phyloP scores from a whole-genome alignment of 1,284 basidiomycete species.

The Boletus smithii region DNA sequence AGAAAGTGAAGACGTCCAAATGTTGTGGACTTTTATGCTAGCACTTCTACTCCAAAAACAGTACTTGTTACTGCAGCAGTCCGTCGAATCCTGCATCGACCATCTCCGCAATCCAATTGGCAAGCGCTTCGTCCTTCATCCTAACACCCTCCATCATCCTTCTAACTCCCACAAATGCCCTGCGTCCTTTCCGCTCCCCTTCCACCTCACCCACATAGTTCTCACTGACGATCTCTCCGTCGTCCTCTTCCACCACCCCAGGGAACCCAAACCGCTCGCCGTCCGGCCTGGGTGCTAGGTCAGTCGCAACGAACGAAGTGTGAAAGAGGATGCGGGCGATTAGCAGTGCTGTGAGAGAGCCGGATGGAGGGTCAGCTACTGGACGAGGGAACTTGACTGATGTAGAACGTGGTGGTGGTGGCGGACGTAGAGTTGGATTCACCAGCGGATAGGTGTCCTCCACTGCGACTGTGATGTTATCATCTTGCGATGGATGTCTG shows the following conservation, averaged over 20 bases:
- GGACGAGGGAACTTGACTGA: conserved; percentile 55
- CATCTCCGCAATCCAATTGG: conserved; percentile 79
- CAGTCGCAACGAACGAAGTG: conserved; percentile 64
- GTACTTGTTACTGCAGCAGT: conserved; percentile 26
- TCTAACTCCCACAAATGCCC: conserved; percentile 63
- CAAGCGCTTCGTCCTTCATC: conserved; percentile 66
- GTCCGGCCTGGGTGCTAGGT: conserved; percentile 69
- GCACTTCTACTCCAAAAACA: no score
- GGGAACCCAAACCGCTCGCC: conserved; percentile 82
- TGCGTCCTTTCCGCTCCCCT: conserved; percentile 62
- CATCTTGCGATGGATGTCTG: conserved; percentile 63
- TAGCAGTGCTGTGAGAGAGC: conserved; percentile 69
- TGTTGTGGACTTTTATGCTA: conserved; percentile 2
- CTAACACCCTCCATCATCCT: conserved; percentile 61
- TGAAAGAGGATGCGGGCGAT: conserved; percentile 74
- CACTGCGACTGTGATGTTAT: conserved; percentile 61
- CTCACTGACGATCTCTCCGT: conserved; percentile 41
- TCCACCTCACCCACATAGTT: conserved; percentile 48
- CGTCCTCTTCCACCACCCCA: conserved; percentile 63
- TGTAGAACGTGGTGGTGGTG: conserved; percentile 60
- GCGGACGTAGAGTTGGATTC: conserved; percentile 58
- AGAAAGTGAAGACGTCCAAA: not conserved
- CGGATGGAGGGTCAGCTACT: conserved; percentile 62
- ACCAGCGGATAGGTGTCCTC: conserved; percentile 52
- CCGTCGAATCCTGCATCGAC: conserved; percentile 50